Conservation (phyloP, 1,284 basidiomycete genomes). For the Malassezia pachydermatis region DNA sequence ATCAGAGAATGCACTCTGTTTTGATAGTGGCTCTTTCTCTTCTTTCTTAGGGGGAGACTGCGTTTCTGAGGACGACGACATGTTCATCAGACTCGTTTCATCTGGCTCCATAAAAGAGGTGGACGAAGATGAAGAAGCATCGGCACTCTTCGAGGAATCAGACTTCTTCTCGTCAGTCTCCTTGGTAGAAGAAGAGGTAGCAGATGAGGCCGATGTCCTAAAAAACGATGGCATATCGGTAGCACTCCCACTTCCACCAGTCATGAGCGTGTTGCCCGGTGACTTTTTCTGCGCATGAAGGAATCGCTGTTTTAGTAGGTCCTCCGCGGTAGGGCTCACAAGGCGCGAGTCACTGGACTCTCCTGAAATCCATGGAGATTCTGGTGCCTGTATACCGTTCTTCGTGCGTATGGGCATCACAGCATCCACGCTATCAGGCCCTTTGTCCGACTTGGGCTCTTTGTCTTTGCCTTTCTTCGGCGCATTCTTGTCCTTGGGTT, state of each 20-base stretch:
- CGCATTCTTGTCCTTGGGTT: no score
- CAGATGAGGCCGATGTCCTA: neutral
- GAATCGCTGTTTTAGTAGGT: constrained; percentile 35
- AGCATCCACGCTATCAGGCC: no score
- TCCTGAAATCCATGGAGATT: no score
- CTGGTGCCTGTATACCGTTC: no score
- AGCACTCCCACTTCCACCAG: constrained; percentile 14
- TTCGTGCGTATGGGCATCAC: no score
- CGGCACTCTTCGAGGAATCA: neutral
- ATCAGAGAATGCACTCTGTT: neutral
- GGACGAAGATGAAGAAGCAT: neutral
- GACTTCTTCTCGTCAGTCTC: neutral
- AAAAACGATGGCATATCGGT: constrained; percentile 14
- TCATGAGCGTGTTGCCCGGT: constrained; percentile 13
- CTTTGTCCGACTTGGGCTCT: no score
- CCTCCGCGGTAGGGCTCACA: constrained; percentile 22
- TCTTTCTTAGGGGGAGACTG: neutral
- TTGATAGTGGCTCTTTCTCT: neutral
- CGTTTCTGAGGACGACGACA: neutral
- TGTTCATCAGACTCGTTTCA: constrained; percentile 16
- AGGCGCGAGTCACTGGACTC: no score
- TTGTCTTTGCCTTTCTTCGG: no score
- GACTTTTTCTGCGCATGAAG: constrained; percentile 33
- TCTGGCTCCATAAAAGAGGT: neutral
- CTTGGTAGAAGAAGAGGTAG: neutral